A percentile compares a stretch with the other conserved stretches of the same genome.
phyloP scores from a whole-genome alignment of 805 yeast species.

The Jamesozyma jinghongensis region DNA sequence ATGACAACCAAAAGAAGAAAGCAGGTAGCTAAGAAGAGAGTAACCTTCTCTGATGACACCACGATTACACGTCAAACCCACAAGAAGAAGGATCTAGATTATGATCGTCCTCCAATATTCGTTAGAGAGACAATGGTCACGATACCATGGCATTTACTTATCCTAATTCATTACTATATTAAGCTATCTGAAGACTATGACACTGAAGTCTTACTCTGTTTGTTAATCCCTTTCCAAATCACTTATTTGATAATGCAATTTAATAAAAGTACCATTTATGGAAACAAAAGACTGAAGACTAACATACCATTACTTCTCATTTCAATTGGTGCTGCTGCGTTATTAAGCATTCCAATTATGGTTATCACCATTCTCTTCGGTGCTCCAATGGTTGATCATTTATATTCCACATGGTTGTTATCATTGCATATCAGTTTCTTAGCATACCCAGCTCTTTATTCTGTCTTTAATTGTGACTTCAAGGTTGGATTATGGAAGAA shows the following conservation, averaged over 20 bases:
- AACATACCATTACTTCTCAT: conserved; percentile 18
- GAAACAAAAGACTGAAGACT: conserved; percentile 26
- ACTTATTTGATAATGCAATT: conserved; percentile 30
- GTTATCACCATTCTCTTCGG: conserved; percentile 56
- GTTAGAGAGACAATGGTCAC: conserved; percentile 24
- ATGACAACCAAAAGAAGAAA: conserved; percentile 20
- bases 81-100: conserved; percentile 16
- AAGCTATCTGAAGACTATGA: conserved; percentile 23
- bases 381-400: conserved; percentile 57
- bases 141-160: conserved; percentile 27
- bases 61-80: conserved; percentile 18
- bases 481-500: conserved; percentile 37
- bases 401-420: conserved; percentile 48
- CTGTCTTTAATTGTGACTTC: conserved; percentile 45
- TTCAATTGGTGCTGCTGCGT: conserved; percentile 18
- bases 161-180: conserved; percentile 30
- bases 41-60: conserved; percentile 30
- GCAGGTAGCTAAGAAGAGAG: conserved; percentile 18
- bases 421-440: conserved; percentile 55
- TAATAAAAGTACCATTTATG: conserved; percentile 29
- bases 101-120: conserved; percentile 29
- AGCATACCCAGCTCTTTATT: conserved; percentile 54
- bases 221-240: conserved; percentile 30
- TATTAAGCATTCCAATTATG: conserved; percentile 21
- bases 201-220: conserved; percentile 17